Evolutionary conservation across 768 basidiomycete species (phyloP), one percentile per base, ranked within the genome.

Genomic region (Fibroporia radiculosa): DNA sequence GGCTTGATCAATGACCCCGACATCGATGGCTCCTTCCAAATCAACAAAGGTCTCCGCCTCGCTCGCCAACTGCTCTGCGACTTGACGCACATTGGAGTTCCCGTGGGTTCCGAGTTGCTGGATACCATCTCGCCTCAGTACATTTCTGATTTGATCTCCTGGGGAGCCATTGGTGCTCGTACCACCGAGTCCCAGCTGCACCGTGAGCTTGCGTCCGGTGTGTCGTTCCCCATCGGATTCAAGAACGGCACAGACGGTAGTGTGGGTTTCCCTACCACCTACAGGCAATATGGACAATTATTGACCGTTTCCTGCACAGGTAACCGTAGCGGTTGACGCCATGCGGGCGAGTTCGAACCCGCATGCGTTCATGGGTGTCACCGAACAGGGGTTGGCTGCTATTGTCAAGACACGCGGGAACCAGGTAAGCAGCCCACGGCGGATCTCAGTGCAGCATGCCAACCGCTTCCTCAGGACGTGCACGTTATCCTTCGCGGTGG

Each of bases 181-280:
- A 98, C 96, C 1, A 99, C 96, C 28, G 96, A 99, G 65, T 90
- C 87, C 3, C 95, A 98, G 65, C 80, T 99, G 6, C 96, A 98
- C 60, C 83, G 96, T 47, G 96, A 97, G 65, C 83, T 97, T 35
- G 93, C 92, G 4, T 92, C 87, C 3, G 95, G 93, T 58, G 84
- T 89, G 20, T 96, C 93, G 41, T 98, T 96, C 82, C 93, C 96
- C 18, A 91, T 97, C 52, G 90, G 92, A 7, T 99, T 99, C 82
- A 99, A 99, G 67, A 99, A 99, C 62, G 95, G 96, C 43, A 99
- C 96, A 3, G 95, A 98, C 63, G 96, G 96, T 44, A 82, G 80
- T 33, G 55, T 62, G 26, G 38, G 56, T 49, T 8, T 32, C 47
- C 24, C 33, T 13, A 10, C 38, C 6, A 45, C 46, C 8, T 41